phyloP scores from a whole-genome alignment of 257 asterid species.

The Solanum etuberosum region DNA sequence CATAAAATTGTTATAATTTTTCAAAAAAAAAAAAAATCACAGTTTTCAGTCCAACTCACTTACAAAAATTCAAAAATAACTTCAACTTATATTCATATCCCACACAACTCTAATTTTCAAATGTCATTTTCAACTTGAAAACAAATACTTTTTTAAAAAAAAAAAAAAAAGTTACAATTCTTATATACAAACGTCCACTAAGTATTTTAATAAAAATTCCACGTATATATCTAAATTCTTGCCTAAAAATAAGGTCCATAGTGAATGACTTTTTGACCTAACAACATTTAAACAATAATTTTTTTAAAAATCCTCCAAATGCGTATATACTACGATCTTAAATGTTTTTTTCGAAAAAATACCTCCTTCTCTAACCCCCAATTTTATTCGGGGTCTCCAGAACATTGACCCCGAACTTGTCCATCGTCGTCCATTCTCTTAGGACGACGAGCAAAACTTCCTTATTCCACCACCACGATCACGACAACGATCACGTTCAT shows the following conservation, averaged over 20 bases:
- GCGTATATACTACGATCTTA: constrained; percentile 6
- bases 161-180: neutral
- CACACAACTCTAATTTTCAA: neutral
- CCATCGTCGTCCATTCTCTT: constrained; percentile 34
- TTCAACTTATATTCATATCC: neutral
- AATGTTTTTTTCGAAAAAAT: constrained; percentile 12
- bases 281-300: neutral
- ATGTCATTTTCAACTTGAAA: neutral
- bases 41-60: neutral
- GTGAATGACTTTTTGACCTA: neutral
- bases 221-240: neutral
- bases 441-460: constrained; percentile 30
- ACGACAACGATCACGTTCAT: neutral
- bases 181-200: neutral
- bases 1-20: neutral
- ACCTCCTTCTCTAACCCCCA: neutral
- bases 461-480: neutral
- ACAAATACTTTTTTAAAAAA: neutral
- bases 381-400: neutral
- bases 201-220: neutral
- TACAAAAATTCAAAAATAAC: too few relatives aligned
- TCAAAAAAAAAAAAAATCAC: neutral
- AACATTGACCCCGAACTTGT: constrained; percentile 2
- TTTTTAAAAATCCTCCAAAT: neutral
- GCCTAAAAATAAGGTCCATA: neutral